Evolutionary conservation across 441 rosid species (phyloP), one percentile per base, ranked within the genome.

Genomic region (Syzygium malaccense): DNA sequence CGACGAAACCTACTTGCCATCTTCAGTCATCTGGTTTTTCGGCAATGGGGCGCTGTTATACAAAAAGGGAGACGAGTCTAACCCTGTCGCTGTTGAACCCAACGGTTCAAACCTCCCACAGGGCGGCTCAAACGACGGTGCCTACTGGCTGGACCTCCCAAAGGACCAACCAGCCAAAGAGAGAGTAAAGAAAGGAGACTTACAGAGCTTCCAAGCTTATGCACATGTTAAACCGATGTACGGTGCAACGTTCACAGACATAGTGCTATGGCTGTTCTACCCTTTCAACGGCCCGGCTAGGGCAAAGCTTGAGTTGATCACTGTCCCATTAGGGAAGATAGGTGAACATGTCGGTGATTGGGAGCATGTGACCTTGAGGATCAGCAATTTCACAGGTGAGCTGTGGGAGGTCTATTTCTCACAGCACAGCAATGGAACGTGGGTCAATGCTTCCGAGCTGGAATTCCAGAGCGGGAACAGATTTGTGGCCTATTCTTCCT

Each of bases 341-440:
- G 90, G 90, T 26, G 90, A 86, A 32, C 90, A 88, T 20, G 30
- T 85, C 7, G 87, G 90, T 6, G 87, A 88, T 14, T 88, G 90
- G 90, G 90, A 88, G 85, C 90, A 88, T 32, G 75, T 88, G 56
- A 86, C 90, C 54, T 75, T 88, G 18, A 66, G 90, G 87, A 71
- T 88, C 30, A 86, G 87, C 78, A 88, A 88, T 54, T 88, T 88
- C 87, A 71, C 83, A 20, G 87, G 90, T 19, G 90, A 68, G 87
- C 90, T 88, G 2, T 86, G 85, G 87, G 56, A 83, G 19, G 90
- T 71, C 66, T 88, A 62, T 68, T 86, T 66, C 87, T 55, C 87
- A 23, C 58, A 88, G 87, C 87, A 88, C 84, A 86, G 87, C 48
- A 33, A 55, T 10, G 90, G 90, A 58, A 84, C 85, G 4, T 88